phyloP scores from a whole-genome alignment of 1,139 yeast genomes.

The Yamadazyma blattariae region DNA sequence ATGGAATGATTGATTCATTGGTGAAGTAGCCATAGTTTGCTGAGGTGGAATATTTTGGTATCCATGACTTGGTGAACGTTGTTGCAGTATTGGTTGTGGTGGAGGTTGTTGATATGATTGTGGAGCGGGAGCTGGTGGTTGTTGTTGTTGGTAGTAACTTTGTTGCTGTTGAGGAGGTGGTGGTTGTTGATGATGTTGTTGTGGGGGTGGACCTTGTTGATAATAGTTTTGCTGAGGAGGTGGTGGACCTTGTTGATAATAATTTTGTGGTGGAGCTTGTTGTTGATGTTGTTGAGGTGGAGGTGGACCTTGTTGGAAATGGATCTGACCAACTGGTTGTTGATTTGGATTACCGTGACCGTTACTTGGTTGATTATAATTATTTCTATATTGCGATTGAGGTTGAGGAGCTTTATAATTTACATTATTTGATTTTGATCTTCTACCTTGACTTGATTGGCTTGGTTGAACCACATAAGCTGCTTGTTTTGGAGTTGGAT shows the following conservation, averaged over 20 bases:
- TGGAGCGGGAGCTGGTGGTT: conserved; percentile 12
- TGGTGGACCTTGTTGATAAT: conserved; percentile 12
- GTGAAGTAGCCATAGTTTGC: conserved; percentile 11
- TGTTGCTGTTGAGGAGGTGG: conserved; percentile 14
- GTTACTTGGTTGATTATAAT: too few relatives aligned
- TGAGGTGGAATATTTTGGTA: too few relatives aligned
- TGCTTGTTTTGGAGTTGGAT: conserved; percentile 50
- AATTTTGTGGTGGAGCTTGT: neutral
- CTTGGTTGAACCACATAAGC: conserved; percentile 27
- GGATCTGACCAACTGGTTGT: conserved; percentile 3
- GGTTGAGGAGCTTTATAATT: conserved; percentile 11
- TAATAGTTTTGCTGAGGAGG: conserved; percentile 15
- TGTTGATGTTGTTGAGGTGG: conserved; percentile 4
- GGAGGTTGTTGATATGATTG: conserved; percentile 15
- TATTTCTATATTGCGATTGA: too few relatives aligned
- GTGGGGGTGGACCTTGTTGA: conserved; percentile 11
- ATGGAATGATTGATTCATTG: conserved; percentile 10
- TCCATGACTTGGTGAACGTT: conserved; percentile 10
- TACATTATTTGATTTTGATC: conserved; percentile 7
- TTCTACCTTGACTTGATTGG: conserved; percentile 2
- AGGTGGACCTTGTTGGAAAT: conserved; percentile 6
- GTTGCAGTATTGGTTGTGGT: conserved; percentile 15
- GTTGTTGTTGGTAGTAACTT: conserved; percentile 8
- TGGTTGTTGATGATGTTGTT: conserved; percentile 12
- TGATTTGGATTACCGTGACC: neutral